Conservation (phyloP, 2,329 filamentous ascomycete genomes). For the Clarireedia sp. region DNA sequence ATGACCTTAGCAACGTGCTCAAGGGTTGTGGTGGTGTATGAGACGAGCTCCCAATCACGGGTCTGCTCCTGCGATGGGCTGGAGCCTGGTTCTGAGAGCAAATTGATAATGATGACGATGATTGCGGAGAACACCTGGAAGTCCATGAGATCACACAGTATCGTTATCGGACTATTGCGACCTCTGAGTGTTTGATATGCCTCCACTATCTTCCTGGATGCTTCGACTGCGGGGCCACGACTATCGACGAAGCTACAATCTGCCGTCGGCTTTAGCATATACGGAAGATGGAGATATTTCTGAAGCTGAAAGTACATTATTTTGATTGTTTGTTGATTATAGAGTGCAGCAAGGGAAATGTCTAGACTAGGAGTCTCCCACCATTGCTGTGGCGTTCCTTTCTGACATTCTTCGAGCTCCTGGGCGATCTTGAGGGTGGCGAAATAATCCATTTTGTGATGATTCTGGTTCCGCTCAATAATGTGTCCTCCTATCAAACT, state of each 20-base stretch:
- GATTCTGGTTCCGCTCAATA: constrained; percentile 35
- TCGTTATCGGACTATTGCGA: constrained; percentile 23
- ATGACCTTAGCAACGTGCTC: constrained; percentile 28
- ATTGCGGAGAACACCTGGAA: constrained; percentile 40
- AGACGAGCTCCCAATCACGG: constrained; percentile 33
- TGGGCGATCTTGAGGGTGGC: constrained; percentile 35
- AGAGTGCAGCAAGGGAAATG: constrained; percentile 24
- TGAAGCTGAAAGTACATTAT: constrained; percentile 34
- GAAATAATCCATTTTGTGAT: constrained; percentile 30
- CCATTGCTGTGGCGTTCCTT: constrained; percentile 28
- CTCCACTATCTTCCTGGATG: constrained; percentile 34
- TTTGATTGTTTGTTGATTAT: constrained; percentile 31
- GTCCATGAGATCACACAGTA: constrained; percentile 39
- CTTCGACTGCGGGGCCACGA: constrained; percentile 33
- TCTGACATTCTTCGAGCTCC: constrained; percentile 31
- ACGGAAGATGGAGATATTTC: constrained; percentile 38
- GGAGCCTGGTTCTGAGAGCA: constrained; percentile 28
- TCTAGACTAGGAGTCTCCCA: constrained; percentile 22
- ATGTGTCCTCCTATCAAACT: constrained; percentile 32
- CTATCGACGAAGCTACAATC: constrained; percentile 34
- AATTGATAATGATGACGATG: constrained; percentile 36
- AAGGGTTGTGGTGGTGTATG: constrained; percentile 29
- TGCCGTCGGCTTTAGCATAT: constrained; percentile 34
- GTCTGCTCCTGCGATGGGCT: constrained; percentile 26
- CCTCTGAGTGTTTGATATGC: constrained; percentile 32